Percentiles rank a stretch among this genome's conserved stretches.
phyloP scores from a whole-genome alignment of 345 rosid genomes.

The Gossypium mustelinum region DNA sequence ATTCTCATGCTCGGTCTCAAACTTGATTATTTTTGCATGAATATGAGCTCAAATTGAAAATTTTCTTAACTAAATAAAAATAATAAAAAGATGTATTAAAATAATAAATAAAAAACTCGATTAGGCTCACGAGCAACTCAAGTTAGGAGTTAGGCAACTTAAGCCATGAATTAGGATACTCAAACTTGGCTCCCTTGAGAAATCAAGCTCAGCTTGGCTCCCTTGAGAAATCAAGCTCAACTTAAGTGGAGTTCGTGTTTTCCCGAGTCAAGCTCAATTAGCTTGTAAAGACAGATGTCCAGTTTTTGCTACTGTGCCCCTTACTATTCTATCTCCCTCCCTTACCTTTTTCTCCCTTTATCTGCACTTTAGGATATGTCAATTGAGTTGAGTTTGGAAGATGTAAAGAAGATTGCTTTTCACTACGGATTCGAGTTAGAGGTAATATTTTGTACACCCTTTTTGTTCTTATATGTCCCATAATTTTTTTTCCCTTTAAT shows the following conservation, averaged over 20 bases:
- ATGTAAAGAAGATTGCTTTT: conserved; percentile 77
- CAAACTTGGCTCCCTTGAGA: not conserved
- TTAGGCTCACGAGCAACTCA: not conserved
- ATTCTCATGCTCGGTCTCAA: not conserved
- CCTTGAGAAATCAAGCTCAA: not conserved
- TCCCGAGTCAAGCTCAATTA: not conserved
- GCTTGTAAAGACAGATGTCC: not conserved
- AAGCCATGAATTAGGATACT: not conserved
- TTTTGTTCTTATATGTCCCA: not conserved
- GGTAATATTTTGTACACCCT: conserved; percentile 31
- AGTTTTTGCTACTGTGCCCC: not conserved
- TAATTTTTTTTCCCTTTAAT: not conserved
- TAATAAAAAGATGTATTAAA: not conserved
- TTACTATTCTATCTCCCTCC: not conserved
- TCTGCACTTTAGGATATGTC: conserved; percentile 66
- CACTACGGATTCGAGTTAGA: conserved; percentile 70
- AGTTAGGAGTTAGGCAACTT: not conserved
- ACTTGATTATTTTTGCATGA: not conserved
- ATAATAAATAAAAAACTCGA: not conserved
- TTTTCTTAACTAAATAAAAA: not conserved
- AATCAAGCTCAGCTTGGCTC: not conserved
- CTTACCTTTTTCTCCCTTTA: conserved; percentile 1
- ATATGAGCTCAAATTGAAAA: not conserved
- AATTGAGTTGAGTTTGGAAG: conserved; percentile 90
- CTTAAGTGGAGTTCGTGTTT: not conserved